Base-by-base conservation (phyloP, 2,329 filamentous ascomycete genomes). In the Diaporthe citrichinensis region DNA sequence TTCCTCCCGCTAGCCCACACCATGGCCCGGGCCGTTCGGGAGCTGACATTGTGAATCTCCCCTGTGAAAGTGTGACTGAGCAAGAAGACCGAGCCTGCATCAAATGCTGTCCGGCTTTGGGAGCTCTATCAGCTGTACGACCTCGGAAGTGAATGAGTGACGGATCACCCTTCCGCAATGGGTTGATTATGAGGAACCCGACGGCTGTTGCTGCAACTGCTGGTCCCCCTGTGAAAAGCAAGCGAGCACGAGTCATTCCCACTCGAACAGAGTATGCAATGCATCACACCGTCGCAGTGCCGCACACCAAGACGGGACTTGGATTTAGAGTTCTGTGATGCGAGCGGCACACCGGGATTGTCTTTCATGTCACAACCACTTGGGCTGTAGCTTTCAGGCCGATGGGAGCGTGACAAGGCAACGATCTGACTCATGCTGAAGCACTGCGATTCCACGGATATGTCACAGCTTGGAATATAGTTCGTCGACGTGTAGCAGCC, bases 381-480 rank as follows among this genome's bases (percentile, higher is more conserved):
- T 25, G 44, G 28, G 28, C 31, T 36, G 7, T 67, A 36, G 23
- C 31, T 36, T 51, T 36, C 4, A 51, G 17, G 20, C 31, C 44
- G 44, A 51, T 67, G 62, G 62, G 51, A 25, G 44, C 44, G 31
- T 67, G 44, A 51, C 62, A 51, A 67, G 62, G 62, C 62, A n/a
- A 25, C 51, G 44, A n/a, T 51, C 23, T 67, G 62, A 67, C 62
- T 67, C 62, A 28, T 51, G 62, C 23, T 67, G 44, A 51, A 51
- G 62, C 62, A 67, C 20, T 14, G 44, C 31, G 61, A 51, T 36
- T 67, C 20, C 34, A 67, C 31, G 44, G 44, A 15, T 51, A n/a
- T 67, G 62, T 67, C 62, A 36, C 62, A 67, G 62, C 62, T 36
- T 67, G 62, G 23, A 51, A 67, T 67, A 67, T 36, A 67, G 62